These are phyloP conservation scores for Stipa capillata DNA, from an alignment of 176 grass and related monocot species.

Conservation along the genomic window DNA sequence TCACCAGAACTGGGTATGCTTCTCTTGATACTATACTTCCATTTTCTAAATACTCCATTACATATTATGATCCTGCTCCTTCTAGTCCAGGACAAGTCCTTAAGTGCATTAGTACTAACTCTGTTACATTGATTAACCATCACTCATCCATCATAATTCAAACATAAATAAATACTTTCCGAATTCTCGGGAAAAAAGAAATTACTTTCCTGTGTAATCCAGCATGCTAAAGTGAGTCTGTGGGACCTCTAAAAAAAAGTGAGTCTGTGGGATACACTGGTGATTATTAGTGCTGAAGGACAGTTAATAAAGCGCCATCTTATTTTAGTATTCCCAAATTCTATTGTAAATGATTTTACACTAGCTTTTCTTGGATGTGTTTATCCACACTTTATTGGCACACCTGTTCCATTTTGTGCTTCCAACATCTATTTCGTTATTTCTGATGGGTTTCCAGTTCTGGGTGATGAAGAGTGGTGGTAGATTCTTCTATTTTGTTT, in stretches of 20 bases:
- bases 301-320: neutral
- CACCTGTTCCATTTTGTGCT: neutral
- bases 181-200: too few relatives aligned
- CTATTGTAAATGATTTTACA: neutral
- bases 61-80: neutral
- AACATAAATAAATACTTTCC: neutral
- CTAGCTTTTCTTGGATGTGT: neutral
- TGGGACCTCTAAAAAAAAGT: neutral
- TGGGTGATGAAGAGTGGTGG: neutral
- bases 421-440: neutral
- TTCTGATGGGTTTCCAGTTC: neutral
- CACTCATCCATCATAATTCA: neutral
- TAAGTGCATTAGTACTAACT: neutral
- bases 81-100: neutral
- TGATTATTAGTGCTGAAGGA: neutral
- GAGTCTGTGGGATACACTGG: neutral
- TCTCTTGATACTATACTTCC: neutral
- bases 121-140: neutral
- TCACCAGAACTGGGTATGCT: conserved; percentile 95
- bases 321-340: neutral
- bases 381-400: neutral
- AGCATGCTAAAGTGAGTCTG: neutral
- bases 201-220: neutral
- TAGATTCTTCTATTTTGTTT: neutral
- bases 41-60: neutral